Percentiles rank a stretch among this genome's conserved stretches.
Evolutionary conservation across 2,329 filamentous ascomycete species (phyloP).

Genomic region (Penicillium griseofulvum): DNA sequence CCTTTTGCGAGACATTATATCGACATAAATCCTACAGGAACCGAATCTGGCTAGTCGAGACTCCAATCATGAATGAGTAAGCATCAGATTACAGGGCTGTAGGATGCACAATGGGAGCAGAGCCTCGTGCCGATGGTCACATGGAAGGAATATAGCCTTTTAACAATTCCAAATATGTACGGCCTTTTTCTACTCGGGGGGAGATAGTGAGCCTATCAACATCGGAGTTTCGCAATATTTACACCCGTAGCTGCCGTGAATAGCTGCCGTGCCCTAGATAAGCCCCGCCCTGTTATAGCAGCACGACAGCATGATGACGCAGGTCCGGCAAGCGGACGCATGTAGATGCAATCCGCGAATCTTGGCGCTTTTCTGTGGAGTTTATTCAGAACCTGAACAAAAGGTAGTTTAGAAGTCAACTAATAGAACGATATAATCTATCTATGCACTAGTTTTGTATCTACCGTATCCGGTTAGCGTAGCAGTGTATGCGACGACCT

Average conservation of each 20-base stretch:
- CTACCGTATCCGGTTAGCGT: background rate
- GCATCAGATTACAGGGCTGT: too few relatives aligned
- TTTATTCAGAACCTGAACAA: background rate
- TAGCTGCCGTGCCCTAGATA: background rate
- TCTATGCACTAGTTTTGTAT: background rate
- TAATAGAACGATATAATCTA: background rate
- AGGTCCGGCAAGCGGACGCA: background rate
- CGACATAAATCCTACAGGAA: background rate
- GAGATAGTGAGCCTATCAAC: background rate
- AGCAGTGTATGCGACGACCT: background rate
- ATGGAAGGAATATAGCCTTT: background rate
- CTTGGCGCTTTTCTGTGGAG: background rate
- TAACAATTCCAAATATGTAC: slow-evolving; percentile 3
- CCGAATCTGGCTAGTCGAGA: background rate
- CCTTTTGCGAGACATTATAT: background rate
- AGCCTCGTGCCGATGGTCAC: background rate
- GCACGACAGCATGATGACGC: background rate
- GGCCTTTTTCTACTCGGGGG: background rate
- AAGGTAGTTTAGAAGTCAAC: background rate
- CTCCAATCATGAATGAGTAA: background rate
- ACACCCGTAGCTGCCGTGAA: background rate
- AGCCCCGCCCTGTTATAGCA: background rate
- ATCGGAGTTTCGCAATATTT: background rate
- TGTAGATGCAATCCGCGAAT: background rate
- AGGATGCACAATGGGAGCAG: background rate